A percentile compares a stretch with the other conserved stretches of the same genome.
Conservation (phyloP, 2,329 filamentous ascomycete species). For the Colletotrichum limetticola region DNA sequence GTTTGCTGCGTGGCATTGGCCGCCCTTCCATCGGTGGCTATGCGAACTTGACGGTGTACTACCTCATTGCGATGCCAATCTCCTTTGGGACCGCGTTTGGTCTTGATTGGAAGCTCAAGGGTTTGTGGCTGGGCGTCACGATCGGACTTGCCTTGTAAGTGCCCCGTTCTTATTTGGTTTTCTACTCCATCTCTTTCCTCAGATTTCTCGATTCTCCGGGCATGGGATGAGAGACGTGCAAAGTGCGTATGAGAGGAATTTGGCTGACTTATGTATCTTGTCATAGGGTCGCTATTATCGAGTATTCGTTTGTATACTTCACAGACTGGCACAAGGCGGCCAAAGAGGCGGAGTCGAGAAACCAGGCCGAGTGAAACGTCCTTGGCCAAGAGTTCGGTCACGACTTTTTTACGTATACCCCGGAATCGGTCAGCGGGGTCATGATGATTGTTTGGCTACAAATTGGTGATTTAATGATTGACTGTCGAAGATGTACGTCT, state of each 20-base stretch:
- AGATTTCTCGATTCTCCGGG: background rate
- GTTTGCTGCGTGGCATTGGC: conserved; percentile 86
- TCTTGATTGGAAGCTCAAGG: conserved; percentile 79
- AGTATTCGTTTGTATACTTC: conserved; percentile 63
- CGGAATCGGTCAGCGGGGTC: background rate
- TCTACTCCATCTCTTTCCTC: background rate
- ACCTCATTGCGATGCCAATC: conserved; percentile 85
- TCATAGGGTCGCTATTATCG: conserved; percentile 61
- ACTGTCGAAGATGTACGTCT: background rate
- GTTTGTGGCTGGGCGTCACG: conserved; percentile 84
- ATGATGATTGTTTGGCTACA: background rate
- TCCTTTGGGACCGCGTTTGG: conserved; percentile 83
- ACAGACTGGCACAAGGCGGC: conserved; percentile 66
- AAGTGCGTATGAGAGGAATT: background rate
- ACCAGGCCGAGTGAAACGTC: conserved; percentile 46
- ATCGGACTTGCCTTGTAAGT: conserved; percentile 74
- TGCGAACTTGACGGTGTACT: conserved; percentile 88
- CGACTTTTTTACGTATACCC: background rate
- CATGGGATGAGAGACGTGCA: background rate
- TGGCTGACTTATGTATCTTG: conserved; percentile 28
- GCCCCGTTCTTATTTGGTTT: background rate
- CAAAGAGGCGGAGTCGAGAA: conserved; percentile 62
- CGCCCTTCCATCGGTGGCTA: conserved; percentile 91
- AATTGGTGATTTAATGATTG: background rate
- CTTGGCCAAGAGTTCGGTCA: conserved; percentile 45